Evolutionary conservation across 345 rosid genomes (phyloP), one percentile per base, ranked within the genome.

Genomic region (Gossypium raimondii): DNA sequence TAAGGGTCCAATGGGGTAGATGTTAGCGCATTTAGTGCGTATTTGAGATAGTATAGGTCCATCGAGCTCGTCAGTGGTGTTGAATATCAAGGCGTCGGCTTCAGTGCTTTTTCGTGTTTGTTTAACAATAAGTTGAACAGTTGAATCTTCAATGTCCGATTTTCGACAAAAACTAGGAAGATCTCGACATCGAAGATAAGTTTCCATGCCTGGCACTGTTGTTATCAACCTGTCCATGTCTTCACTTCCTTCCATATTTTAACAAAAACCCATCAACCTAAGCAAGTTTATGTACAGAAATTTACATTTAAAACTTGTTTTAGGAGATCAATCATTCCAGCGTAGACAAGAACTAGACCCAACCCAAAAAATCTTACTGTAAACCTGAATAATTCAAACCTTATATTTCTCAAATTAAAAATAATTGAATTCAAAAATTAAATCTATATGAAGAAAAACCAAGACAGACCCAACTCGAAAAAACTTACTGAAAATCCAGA

Each of bases 11-110:
- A 93, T 78, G 44, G 88, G 75, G 80, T 82, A 93, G 60, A 80
- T 27, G 38, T 83, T 85, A 3, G 79, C 81, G 73, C 82, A 84
- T 24, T 79, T 73, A 16, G 73, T 75, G 17, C 86, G 81, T 1
- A 89, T 88, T 6, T 63, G 81, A 8, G 87, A 52, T 27, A 93
- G 57, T 25, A 87, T 84, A 3, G 87, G 84, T 14, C 51, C 79
- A 57, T 91, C 98, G 1, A 91, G 85, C 69, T 87, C 91, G 64
- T 87, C 89, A 24, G 91, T 84, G 0, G 92, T 88, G 87, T 91
- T 87, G 71, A 93, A 81, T 61, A 93, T 85, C 51, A 1, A 80
- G 55, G 79, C 84, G 75, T 67, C 7, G 52, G 59, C 72, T 57
- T 13, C 88, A 55, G 18, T 7, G 18, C 56, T 52, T n/a, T 51